Evolutionary conservation across 306 rosid genomes (phyloP), one percentile per base, ranked within the genome.

Genomic region (Fragaria vesca): DNA sequence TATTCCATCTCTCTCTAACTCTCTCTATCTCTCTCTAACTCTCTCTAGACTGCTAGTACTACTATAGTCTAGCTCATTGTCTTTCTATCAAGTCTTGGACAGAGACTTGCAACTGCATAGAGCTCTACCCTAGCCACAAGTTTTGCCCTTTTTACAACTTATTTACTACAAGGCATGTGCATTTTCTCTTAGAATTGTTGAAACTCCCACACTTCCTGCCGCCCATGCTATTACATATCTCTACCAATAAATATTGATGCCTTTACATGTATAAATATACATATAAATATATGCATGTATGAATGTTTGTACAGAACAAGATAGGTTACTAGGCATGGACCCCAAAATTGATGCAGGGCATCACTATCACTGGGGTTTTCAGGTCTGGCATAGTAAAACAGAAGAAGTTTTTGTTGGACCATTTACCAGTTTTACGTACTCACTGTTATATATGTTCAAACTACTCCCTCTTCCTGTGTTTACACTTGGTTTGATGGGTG

Each of bases 101-200:
- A 69, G 74, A 70, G 88, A 87, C 97, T 83, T 87, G 75, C 75
- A 83, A 70, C 93, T 81, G 68, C 85, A 79, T 68, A 50, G 79
- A 42, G 78, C 77, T 83, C 85, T 87, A 79, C 90, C 87, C 91
- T 83, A 86, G 67, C 82, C 88, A 75, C 89, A 87, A 81, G 43
- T 81, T 43, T 69, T 71, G 54, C 47, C 28, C 2, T 10, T 66
- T 66, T 20, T 0, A 66, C 71, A 66, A 18, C 36, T 18, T 66
- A 66, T 18, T 18, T 36, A 66, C 48, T 66, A 66, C 71, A 42
- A 18, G 9, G 47, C 71, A 66, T 66, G 71, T 66, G 71, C 71
- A 20, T 20, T 66, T 18, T 17, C 71, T 17, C 47, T 38, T 66
- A 66, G 48, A 66, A 66, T 16, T 32, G 45, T 34, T 66, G 6